Conservation (phyloP, 2,329 filamentous ascomycete species). For the Fusarium nodosum region DNA sequence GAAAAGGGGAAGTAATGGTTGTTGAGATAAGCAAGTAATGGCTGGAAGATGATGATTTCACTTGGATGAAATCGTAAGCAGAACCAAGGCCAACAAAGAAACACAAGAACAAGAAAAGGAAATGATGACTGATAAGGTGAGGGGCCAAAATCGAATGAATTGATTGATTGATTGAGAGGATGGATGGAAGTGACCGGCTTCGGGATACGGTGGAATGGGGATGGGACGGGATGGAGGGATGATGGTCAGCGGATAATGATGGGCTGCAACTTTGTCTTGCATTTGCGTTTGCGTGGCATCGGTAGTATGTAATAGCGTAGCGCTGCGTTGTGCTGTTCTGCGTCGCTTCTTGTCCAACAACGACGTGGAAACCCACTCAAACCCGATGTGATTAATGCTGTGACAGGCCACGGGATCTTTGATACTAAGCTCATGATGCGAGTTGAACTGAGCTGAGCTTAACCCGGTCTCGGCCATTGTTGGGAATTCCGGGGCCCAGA, state of each 20-base stretch:
- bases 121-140: constrained; percentile 28
- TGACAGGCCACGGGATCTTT: constrained; percentile 30
- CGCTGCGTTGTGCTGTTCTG: constrained; percentile 8
- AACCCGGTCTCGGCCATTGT: constrained; percentile 30
- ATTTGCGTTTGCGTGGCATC: constrained; percentile 18
- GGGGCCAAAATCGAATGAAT: constrained; percentile 21
- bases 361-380: constrained; percentile 21
- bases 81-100: constrained; percentile 13
- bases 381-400: constrained; percentile 36
- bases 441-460: constrained; percentile 33
- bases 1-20: constrained; percentile 18
- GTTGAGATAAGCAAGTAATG: constrained; percentile 25
- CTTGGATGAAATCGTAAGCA: constrained; percentile 16
- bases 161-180: constrained; percentile 17
- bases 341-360: constrained; percentile 18
- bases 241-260: constrained; percentile 40
- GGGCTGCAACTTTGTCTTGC: constrained; percentile 21
- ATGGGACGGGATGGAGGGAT: constrained; percentile 26
- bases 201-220: constrained; percentile 22
- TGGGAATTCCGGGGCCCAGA: constrained; percentile 29
- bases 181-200: constrained; percentile 40
- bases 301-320: not conserved
- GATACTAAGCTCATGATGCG: constrained; percentile 23
- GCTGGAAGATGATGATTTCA: constrained; percentile 3
- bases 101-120: constrained; percentile 10